phyloP scores from a whole-genome alignment of 495 filamentous ascomycete genomes.

The Clohesyomyces aquaticus region DNA sequence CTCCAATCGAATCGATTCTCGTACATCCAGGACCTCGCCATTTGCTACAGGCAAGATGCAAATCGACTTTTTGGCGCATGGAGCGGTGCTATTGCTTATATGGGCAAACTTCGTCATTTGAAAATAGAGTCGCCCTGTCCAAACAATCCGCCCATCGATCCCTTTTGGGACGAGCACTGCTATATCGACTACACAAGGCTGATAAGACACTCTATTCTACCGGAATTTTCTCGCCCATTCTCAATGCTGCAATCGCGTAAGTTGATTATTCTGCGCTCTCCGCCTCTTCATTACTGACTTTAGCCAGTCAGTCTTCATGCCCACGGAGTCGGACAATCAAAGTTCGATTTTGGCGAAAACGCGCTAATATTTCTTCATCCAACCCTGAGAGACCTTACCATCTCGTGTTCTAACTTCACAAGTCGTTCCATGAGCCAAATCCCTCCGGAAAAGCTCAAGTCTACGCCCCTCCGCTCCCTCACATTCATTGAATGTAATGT shows the following conservation, averaged over 20 bases:
- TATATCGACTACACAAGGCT: conserved; percentile 25
- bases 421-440: conserved; percentile 5
- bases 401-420: conserved; percentile 33
- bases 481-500: conserved; percentile 39
- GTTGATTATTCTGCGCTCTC: too few species aligned
- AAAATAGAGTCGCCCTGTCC: conserved; percentile 34
- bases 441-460: conserved; percentile 13
- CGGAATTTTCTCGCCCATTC: not conserved
- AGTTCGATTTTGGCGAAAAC: conserved; percentile 22
- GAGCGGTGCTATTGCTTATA: conserved; percentile 4
- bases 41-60: conserved; percentile 16
- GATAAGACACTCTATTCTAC: conserved; percentile 3
- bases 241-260: conserved; percentile 34
- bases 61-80: conserved; percentile 25
- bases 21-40: conserved; percentile 20
- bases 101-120: conserved; percentile 30
- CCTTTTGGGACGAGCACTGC: conserved; percentile 10
- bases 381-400: conserved; percentile 27
- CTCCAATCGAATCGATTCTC: conserved; percentile 2
- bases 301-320: conserved; percentile 29
- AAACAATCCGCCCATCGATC: conserved; percentile 19
- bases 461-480: conserved; percentile 25
- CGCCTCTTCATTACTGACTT: not conserved
- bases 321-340: conserved; percentile 3
- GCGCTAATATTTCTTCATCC: conserved; percentile 37